Evolutionary conservation across 2,329 filamentous ascomycete species (phyloP).

Genomic region (Mycosphaerella sp.): DNA sequence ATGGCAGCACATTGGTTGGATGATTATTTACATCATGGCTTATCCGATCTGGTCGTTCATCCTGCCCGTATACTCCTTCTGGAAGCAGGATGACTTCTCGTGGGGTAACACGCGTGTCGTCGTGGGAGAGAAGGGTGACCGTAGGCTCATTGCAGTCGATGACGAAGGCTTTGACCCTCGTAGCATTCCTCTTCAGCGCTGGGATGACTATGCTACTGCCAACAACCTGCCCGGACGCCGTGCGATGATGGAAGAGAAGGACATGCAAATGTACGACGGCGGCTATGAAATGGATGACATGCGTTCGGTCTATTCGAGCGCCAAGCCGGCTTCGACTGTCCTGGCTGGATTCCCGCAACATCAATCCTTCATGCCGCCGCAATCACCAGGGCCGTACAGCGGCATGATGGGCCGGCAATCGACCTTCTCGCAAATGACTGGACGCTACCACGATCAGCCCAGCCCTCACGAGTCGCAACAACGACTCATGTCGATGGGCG

Average conservation of each 20-base stretch:
- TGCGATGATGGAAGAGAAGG: conserved; percentile 43
- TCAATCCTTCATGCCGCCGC: conserved; percentile 56
- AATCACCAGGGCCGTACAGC: conserved; percentile 68
- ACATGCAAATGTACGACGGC: conserved; percentile 33
- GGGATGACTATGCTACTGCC: conserved; percentile 86
- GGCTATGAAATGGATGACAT: conserved; percentile 98
- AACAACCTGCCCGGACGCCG: conserved; percentile 91
- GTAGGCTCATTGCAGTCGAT: conserved; percentile 77
- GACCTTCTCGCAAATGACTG: conserved; percentile 50
- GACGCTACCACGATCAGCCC: conserved; percentile 58
- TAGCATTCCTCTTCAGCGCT: conserved; percentile 87
- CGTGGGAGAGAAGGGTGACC: conserved; percentile 85
- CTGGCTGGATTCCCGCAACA: conserved; percentile 68
- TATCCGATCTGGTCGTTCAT: conserved; percentile 91
- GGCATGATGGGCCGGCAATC: conserved; percentile 59
- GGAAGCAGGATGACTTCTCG: conserved; percentile 98
- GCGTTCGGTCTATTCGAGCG: conserved; percentile 90
- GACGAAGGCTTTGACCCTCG: conserved; percentile 85
- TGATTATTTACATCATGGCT: conserved; percentile 96
- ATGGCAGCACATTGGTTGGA: conserved; percentile 99
- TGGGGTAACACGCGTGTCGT: conserved; percentile 99
- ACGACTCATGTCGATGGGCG: conserved; percentile 56
- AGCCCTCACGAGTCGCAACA: conserved; percentile 37
- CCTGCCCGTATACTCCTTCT: conserved; percentile 95
- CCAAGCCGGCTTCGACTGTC: conserved; percentile 77